Percentiles rank a stretch among this genome's conserved stretches.
Conservation (phyloP, 495 filamentous ascomycete species). For the Annulohypoxylon nitens region DNA sequence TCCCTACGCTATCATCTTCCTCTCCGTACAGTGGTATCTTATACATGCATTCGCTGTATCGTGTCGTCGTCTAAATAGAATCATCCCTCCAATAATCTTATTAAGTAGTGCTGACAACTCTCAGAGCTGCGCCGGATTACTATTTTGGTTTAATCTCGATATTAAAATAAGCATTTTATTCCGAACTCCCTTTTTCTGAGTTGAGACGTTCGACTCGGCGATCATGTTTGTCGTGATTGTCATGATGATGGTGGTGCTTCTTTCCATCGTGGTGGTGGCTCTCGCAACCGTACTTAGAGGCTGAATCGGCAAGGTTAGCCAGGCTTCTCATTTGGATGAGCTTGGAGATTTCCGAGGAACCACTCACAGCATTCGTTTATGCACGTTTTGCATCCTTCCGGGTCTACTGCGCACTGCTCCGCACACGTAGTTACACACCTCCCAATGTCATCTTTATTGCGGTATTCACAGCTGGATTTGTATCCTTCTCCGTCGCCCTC, state of each 20-base stretch:
- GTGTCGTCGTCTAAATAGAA: background rate
- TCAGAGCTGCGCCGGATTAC: slow-evolving; percentile 1
- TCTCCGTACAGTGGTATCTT: slow-evolving; percentile 27
- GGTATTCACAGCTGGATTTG: slow-evolving; percentile 4
- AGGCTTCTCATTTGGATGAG: background rate
- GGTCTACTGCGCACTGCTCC: slow-evolving; percentile 9
- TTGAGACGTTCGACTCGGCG: background rate
- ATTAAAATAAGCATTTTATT: background rate
- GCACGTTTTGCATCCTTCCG: slow-evolving; percentile 16
- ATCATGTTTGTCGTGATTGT: background rate
- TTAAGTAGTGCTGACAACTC: slow-evolving; percentile 10
- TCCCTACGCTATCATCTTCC: background rate
- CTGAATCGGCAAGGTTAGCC: slow-evolving; percentile 24
- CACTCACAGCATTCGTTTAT: slow-evolving; percentile 40
- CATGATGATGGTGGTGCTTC: background rate
- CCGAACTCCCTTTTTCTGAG: background rate
- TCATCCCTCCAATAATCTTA: background rate
- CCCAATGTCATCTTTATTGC: background rate
- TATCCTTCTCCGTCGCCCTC: background rate
- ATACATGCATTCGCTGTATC: background rate
- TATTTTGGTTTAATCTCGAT: background rate
- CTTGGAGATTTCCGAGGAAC: background rate
- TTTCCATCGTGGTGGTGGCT: background rate
- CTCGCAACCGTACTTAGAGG: slow-evolving; percentile 15
- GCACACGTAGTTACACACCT: slow-evolving; percentile 31